These are phyloP conservation scores for Clathrus columnatus DNA, from an alignment of 768 basidiomycete species.

Conservation along the genomic window DNA sequence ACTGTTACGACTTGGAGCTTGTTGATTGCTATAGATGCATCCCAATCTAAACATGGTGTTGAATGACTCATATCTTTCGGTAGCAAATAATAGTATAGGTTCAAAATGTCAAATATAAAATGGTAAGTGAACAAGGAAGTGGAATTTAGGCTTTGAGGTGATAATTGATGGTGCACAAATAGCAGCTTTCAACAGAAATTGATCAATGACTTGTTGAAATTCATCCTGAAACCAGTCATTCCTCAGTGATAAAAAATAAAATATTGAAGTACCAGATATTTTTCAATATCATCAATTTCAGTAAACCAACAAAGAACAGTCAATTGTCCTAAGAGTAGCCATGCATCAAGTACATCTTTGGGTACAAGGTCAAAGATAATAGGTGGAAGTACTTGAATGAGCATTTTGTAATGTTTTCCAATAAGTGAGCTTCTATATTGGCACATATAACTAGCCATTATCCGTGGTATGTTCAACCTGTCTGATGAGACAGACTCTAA, in stretches of 20 bases:
- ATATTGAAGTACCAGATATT: constrained; percentile 26
- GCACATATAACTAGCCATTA: background rate
- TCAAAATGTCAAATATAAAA: constrained; percentile 32
- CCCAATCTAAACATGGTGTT: constrained; percentile 21
- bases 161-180: constrained; percentile 24
- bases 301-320: constrained; percentile 34
- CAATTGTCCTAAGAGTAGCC: constrained; percentile 27
- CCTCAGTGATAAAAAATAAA: background rate
- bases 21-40: constrained; percentile 23
- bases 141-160: constrained; percentile 37
- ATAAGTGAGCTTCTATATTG: constrained; percentile 4
- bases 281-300: constrained; percentile 27
- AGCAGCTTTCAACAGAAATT: constrained; percentile 27
- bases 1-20: constrained; percentile 22
- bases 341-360: constrained; percentile 18
- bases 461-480: background rate
- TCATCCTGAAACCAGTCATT: constrained; percentile 11
- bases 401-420: constrained; percentile 18
- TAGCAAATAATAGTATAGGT: constrained; percentile 35
- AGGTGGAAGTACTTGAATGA: constrained; percentile 9
- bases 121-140: constrained; percentile 31
- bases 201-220: constrained; percentile 24
- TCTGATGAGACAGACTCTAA: background rate
- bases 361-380: constrained; percentile 28
- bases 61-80: constrained; percentile 36